These are phyloP conservation scores for Solanum pimpinellifolium DNA, from an alignment of 257 asterid genomes.

Conservation along the genomic window DNA sequence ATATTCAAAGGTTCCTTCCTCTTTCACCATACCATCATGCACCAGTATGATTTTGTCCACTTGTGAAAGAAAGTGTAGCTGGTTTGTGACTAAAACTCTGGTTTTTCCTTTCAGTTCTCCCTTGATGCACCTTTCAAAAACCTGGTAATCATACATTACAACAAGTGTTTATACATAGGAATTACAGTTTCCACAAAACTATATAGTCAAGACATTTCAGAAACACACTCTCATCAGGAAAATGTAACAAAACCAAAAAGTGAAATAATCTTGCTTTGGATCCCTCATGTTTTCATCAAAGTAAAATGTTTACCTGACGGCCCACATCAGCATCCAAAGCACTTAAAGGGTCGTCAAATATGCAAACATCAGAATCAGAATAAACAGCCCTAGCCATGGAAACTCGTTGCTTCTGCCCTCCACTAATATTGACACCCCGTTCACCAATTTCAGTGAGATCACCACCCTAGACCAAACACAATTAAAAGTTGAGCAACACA, in stretches of 20 bases:
- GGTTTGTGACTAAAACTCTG: constrained; percentile 92
- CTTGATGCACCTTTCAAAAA: constrained; percentile 80
- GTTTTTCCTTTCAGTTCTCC: constrained; percentile 84
- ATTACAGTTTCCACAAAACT: neutral
- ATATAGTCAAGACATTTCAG: neutral
- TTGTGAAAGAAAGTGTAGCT: constrained; percentile 89
- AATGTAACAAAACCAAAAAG: neutral
- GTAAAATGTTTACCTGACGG: constrained; percentile 57
- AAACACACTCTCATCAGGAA: neutral
- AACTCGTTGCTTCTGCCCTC: constrained; percentile 99
- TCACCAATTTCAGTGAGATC: constrained; percentile 99
- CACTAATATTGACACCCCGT: constrained; percentile 98
- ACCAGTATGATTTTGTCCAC: constrained; percentile 90
- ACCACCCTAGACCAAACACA: constrained; percentile 53
- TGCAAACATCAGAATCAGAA: constrained; percentile 80
- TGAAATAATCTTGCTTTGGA: neutral
- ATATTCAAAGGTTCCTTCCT: constrained; percentile 96
- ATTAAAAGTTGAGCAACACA: neutral
- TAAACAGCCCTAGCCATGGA: constrained; percentile 98
- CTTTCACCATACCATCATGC: constrained; percentile 87
- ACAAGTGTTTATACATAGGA: neutral
- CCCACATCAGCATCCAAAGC: constrained; percentile 99
- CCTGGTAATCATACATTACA: constrained; percentile 29
- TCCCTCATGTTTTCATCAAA: neutral
- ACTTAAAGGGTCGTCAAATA: constrained; percentile 96